phyloP scores from a whole-genome alignment of 202 grass and related monocot genomes.

The Digitaria exilis region DNA sequence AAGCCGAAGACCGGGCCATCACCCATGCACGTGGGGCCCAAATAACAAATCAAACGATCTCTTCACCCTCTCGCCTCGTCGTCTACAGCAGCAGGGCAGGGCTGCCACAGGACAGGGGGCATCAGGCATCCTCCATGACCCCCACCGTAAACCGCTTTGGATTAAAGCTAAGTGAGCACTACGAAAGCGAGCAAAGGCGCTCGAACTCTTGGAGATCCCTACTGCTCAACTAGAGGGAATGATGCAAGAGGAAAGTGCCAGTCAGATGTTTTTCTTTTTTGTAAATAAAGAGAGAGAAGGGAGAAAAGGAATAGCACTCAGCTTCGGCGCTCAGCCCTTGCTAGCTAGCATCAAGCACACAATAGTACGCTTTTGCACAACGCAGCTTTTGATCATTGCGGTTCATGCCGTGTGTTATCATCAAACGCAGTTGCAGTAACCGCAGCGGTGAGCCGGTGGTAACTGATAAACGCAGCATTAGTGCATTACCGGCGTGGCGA shows the following conservation, averaged over 20 bases:
- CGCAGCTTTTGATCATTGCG: slow-evolving; percentile 25
- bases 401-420: neutral
- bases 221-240: neutral
- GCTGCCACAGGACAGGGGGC: neutral
- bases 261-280: neutral
- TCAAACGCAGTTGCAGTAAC: neutral
- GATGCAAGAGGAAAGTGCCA: neutral
- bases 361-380: neutral
- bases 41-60: neutral
- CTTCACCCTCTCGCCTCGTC: neutral
- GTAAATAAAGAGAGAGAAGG: neutral
- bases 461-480: too few species aligned
- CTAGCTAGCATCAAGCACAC: slow-evolving; percentile 19
- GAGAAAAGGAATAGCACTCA: neutral
- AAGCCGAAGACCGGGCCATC: slow-evolving; percentile 28
- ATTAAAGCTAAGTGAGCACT: slow-evolving; percentile 48
- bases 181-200: slow-evolving; percentile 34
- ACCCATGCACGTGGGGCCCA: slow-evolving; percentile 22
- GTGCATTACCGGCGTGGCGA: neutral
- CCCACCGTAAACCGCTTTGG: slow-evolving; percentile 38
- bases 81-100: too few species aligned
- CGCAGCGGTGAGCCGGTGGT: neutral
- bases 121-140: neutral
- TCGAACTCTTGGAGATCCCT: slow-evolving; percentile 9
- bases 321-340: neutral